A percentile compares a stretch with the other conserved stretches of the same genome.
These are phyloP conservation scores for Scheffersomyces parashehatae DNA, from an alignment of 1,139 yeast species.

Conservation along the genomic window DNA sequence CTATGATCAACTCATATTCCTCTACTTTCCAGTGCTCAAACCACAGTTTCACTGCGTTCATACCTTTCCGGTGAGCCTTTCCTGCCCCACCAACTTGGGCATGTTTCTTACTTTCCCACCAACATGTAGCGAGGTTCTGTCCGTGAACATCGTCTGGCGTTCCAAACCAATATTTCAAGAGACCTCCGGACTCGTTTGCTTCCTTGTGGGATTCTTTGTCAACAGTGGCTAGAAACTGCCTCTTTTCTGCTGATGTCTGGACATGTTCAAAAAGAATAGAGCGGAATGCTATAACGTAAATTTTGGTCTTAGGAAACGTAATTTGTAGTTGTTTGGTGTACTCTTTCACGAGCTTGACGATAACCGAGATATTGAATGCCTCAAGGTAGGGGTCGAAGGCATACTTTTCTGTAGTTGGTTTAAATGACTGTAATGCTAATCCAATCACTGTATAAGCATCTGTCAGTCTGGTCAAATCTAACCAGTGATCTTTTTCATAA, in stretches of 20 bases:
- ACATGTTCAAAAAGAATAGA: constrained; percentile 26
- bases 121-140: constrained; percentile 34
- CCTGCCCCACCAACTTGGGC: constrained; percentile 33
- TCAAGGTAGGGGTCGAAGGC: constrained; percentile 22
- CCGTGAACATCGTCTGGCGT: constrained; percentile 27
- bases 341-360: constrained; percentile 16
- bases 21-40: constrained; percentile 33
- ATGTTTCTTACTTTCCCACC: constrained; percentile 28
- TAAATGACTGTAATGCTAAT: constrained; percentile 27
- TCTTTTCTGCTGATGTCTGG: constrained; percentile 19
- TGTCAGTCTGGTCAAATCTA: constrained; percentile 19
- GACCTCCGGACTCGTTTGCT: constrained; percentile 32
- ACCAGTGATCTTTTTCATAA: constrained; percentile 21
- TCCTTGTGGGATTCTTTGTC: constrained; percentile 30
- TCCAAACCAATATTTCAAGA: constrained; percentile 36
- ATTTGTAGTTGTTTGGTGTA: constrained; percentile 13
- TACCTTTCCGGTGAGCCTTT: constrained; percentile 27
- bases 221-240: constrained; percentile 20
- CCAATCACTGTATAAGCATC: constrained; percentile 22
- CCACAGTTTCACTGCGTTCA: constrained; percentile 28
- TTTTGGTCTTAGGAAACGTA: constrained; percentile 16
- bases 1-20: constrained; percentile 21
- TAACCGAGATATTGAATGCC: constrained; percentile 24
- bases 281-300: constrained; percentile 32
- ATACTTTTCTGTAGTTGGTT: constrained; percentile 14